Conservation (phyloP, 352 stramenopile species). For the Globisporangium alternatum region DNA sequence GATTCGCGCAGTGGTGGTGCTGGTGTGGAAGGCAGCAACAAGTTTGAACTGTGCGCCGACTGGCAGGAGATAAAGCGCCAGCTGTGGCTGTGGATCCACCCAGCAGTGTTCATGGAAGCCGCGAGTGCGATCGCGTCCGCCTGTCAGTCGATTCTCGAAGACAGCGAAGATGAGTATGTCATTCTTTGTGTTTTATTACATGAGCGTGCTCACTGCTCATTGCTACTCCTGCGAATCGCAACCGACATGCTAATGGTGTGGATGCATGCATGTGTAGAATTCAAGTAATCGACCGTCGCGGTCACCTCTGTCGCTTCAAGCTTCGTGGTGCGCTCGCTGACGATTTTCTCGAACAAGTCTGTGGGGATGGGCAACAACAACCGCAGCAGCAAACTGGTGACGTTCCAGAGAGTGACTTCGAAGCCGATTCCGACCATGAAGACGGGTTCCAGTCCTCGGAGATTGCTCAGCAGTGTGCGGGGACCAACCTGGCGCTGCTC, state of each 20-base stretch:
- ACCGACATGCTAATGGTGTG: background rate
- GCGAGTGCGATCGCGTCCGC: constrained; percentile 52
- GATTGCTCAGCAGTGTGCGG: constrained; percentile 8
- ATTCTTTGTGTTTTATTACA: background rate
- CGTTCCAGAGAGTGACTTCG: constrained; percentile 9
- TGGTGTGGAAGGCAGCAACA: background rate
- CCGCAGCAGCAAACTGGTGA: constrained; percentile 1
- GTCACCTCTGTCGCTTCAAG: constrained; percentile 60
- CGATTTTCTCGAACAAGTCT: constrained; percentile 31
- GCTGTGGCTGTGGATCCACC: constrained; percentile 80
- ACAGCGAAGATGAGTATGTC: constrained; percentile 36
- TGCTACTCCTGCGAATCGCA: background rate
- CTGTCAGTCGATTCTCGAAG: constrained; percentile 41
- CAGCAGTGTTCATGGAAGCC: constrained; percentile 70
- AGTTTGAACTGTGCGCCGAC: constrained; percentile 35
- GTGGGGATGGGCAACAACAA: background rate
- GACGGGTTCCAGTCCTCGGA: constrained; percentile 32
- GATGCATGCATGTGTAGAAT: constrained; percentile 21
- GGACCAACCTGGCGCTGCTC: constrained; percentile 15
- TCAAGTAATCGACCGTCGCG: constrained; percentile 65
- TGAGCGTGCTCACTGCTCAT: background rate
- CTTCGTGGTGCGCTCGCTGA: constrained; percentile 53
- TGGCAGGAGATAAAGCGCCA: constrained; percentile 56
- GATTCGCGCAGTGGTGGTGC: constrained; percentile 19
- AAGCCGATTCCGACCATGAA: constrained; percentile 47